phyloP scores from a whole-genome alignment of 192 early-diverging fungal genomes.

The Spinellus fusiger region DNA sequence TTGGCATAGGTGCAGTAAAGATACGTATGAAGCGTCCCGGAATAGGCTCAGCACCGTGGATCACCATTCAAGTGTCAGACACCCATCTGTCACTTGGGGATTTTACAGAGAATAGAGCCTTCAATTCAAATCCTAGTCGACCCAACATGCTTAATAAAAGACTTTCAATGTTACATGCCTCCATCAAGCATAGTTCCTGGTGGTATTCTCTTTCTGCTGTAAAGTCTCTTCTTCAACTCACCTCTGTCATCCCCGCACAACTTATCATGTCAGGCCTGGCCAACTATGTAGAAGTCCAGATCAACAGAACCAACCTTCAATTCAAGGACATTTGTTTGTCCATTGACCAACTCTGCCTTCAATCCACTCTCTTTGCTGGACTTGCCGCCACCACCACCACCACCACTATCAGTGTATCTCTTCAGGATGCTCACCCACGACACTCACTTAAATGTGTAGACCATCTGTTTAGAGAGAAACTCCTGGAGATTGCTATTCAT shows the following conservation, averaged over 20 bases:
- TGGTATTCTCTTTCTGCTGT: slow-evolving; percentile 41
- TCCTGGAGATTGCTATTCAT: slow-evolving; percentile 25
- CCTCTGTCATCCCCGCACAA: slow-evolving; percentile 37
- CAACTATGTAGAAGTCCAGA: slow-evolving; percentile 32
- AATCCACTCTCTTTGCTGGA: not conserved
- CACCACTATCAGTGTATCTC: not conserved
- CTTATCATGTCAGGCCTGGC: slow-evolving; percentile 34
- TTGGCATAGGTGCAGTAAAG: slow-evolving; percentile 27
- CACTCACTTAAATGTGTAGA: slow-evolving; percentile 33
- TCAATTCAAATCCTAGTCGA: not conserved
- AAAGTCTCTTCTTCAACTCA: slow-evolving; percentile 27
- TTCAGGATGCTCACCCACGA: slow-evolving; percentile 20
- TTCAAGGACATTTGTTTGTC: slow-evolving; percentile 8
- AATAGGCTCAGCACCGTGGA: slow-evolving; percentile 17
- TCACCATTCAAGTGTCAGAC: slow-evolving; percentile 32
- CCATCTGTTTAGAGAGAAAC: slow-evolving; percentile 39
- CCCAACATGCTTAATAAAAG: slow-evolving; percentile 7
- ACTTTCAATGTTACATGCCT: slow-evolving; percentile 14
- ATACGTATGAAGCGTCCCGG: slow-evolving; percentile 14
- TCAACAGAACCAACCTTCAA: slow-evolving; percentile 12
- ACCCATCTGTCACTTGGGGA: slow-evolving; percentile 7
- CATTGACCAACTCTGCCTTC: not conserved
- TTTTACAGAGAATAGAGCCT: not conserved
- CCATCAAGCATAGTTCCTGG: slow-evolving; percentile 26
- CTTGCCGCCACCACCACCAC: not conserved